Conservation (phyloP, 1,139 yeast species). For the Geotrichum fermentans region DNA sequence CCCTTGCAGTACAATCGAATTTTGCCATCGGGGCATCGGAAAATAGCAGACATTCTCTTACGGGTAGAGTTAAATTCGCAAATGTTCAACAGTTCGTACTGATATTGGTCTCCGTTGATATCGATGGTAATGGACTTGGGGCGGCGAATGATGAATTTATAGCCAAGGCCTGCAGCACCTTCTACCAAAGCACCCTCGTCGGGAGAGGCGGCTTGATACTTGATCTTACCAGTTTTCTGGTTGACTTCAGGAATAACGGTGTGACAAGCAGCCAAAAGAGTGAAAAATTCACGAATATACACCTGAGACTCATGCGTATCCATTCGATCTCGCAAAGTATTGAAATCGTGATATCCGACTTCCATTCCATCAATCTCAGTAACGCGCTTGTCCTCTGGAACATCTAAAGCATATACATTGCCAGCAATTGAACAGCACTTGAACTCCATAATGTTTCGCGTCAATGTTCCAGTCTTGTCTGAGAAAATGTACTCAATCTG, state of each 20-base stretch:
- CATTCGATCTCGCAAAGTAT: constrained; percentile 54
- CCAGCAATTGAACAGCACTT: constrained; percentile 94
- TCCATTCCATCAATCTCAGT: constrained; percentile 73
- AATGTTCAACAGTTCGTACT: constrained; percentile 76
- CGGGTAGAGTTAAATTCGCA: constrained; percentile 97
- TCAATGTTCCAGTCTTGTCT: constrained; percentile 94
- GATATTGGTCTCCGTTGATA: constrained; percentile 45
- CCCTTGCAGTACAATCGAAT: constrained; percentile 91
- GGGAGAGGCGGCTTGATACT: constrained; percentile 97
- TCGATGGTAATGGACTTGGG: constrained; percentile 78
- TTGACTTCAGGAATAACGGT: constrained; percentile 91
- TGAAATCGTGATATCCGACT: constrained; percentile 72
- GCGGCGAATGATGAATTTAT: constrained; percentile 73
- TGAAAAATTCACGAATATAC: constrained; percentile 75
- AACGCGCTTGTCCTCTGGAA: constrained; percentile 85
- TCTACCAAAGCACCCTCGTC: constrained; percentile 98
- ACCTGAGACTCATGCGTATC: constrained; percentile 47
- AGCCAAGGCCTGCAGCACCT: constrained; percentile 89
- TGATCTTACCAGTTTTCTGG: constrained; percentile 48
- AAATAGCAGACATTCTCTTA: constrained; percentile 94
- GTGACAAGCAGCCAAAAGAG: constrained; percentile 86
- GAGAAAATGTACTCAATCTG: constrained; percentile 93
- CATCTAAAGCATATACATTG: constrained; percentile 75
- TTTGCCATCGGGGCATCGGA: constrained; percentile 89
- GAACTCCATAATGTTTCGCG: constrained; percentile 94